Evolutionary conservation across 257 asterid genomes (phyloP).

Genomic region (Cruciata laevipes): DNA sequence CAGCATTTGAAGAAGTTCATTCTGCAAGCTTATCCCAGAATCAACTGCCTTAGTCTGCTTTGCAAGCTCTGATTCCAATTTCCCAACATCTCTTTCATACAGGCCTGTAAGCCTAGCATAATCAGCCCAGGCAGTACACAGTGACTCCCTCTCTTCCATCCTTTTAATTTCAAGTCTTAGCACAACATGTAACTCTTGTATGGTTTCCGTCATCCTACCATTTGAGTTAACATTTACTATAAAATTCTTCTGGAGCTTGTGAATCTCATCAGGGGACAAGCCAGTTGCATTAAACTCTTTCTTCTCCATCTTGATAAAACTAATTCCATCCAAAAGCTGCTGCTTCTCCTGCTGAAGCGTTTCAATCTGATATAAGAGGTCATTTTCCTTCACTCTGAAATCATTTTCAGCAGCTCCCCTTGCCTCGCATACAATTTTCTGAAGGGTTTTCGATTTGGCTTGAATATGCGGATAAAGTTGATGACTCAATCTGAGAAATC

Average conservation of each 20-base stretch:
- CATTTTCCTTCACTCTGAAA: conserved; percentile 55
- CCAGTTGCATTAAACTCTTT: conserved; percentile 32
- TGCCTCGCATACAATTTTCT: conserved; percentile 58
- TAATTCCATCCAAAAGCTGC: conserved; percentile 47
- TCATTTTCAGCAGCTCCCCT: conserved; percentile 58
- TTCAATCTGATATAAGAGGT: conserved; percentile 46
- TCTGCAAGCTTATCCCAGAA: conserved; percentile 42
- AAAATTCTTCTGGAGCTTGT: conserved; percentile 45
- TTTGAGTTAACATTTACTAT: conserved; percentile 35
- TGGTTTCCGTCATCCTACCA: conserved; percentile 26
- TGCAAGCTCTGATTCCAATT: conserved; percentile 38
- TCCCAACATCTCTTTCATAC: conserved; percentile 41
- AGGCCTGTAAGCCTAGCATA: conserved; percentile 34
- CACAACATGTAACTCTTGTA: conserved; percentile 28
- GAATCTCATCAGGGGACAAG: conserved; percentile 27
- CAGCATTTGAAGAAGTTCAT: conserved; percentile 45
- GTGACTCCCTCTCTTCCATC: conserved; percentile 30
- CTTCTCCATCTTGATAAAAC: conserved; percentile 45
- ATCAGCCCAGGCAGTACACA: conserved; percentile 39
- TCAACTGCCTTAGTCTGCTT: conserved; percentile 57
- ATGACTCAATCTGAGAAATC: conserved; percentile 76
- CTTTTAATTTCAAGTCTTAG: conserved; percentile 30
- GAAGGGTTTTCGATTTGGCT: conserved; percentile 34
- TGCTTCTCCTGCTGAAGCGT: conserved; percentile 49
- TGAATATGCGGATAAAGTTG: conserved; percentile 68